Evolutionary conservation across 2,329 filamentous ascomycete genomes (phyloP).

Genomic region (Aspergillus phoenicis): DNA sequence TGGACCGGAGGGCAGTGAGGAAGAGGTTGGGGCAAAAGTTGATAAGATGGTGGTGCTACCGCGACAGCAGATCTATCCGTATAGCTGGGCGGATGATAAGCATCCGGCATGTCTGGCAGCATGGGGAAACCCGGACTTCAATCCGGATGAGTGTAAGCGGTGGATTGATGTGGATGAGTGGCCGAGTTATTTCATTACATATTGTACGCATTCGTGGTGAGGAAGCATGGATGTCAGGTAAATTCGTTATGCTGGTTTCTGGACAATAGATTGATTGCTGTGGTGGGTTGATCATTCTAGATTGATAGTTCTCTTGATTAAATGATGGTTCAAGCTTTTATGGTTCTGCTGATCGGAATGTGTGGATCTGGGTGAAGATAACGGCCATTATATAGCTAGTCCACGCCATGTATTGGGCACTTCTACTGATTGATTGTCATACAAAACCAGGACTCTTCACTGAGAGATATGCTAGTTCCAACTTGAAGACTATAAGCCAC

Average conservation of each 20-base stretch:
- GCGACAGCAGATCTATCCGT: constrained; percentile 23
- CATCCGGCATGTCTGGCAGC: constrained; percentile 20
- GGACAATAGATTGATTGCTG: neutral
- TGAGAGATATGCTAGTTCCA: too few species aligned
- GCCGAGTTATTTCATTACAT: constrained; percentile 29
- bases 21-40: neutral
- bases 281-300: neutral
- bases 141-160: constrained; percentile 23
- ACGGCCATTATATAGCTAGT: too few species aligned
- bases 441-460: too few species aligned
- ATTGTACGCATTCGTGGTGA: constrained; percentile 28
- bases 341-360: too few species aligned
- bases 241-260: neutral
- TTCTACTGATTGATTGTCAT: too few species aligned
- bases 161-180: constrained; percentile 25
- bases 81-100: constrained; percentile 24
- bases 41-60: constrained; percentile 20
- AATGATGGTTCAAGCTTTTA: too few species aligned
- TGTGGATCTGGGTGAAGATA: too few species aligned
- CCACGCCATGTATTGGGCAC: too few species aligned
- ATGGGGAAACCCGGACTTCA: constrained; percentile 18
- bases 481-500: too few species aligned
- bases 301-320: neutral
- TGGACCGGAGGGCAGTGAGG: neutral
- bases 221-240: neutral